A percentile compares a stretch with the other conserved stretches of the same genome.
These are phyloP conservation scores for Lepidium aucheri DNA, from an alignment of 345 rosid species.

Conservation along the genomic window DNA sequence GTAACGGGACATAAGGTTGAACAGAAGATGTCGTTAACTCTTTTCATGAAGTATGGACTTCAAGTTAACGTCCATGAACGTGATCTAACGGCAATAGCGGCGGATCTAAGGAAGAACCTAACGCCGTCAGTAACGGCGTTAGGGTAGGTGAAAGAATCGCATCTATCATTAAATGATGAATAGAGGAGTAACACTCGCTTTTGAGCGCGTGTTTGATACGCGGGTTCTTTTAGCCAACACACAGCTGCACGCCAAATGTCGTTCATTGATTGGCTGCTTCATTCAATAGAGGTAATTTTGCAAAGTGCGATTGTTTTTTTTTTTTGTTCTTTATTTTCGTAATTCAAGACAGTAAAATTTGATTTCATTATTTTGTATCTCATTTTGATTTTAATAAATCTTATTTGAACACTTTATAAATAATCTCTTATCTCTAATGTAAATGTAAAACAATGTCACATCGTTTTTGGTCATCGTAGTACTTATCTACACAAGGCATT, in stretches of 20 bases:
- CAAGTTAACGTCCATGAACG: slow-evolving; percentile 53
- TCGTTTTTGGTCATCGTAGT: background rate
- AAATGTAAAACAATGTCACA: background rate
- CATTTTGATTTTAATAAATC: slow-evolving; percentile 3
- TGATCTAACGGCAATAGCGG: slow-evolving; percentile 39
- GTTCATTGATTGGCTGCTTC: slow-evolving; percentile 5
- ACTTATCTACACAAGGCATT: background rate
- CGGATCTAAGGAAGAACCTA: slow-evolving; percentile 23
- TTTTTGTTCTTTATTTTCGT: background rate
- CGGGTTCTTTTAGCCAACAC: background rate
- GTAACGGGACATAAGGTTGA: slow-evolving; percentile 72
- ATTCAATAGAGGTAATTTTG: slow-evolving; percentile 26
- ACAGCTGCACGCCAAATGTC: background rate
- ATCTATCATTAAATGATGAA: slow-evolving; percentile 17
- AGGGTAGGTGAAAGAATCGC: slow-evolving; percentile 17
- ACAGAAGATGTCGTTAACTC: slow-evolving; percentile 94
- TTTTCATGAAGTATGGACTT: slow-evolving; percentile 88
- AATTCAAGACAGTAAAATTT: slow-evolving; percentile 12
- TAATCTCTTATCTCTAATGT: background rate
- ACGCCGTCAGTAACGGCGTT: slow-evolving; percentile 29
- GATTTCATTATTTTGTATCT: slow-evolving; percentile 24
- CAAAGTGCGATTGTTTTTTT: slow-evolving; percentile 8
- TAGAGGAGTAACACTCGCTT: slow-evolving; percentile 11
- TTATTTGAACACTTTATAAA: background rate
- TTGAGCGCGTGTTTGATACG: slow-evolving; percentile 8